Conservation (phyloP, 129 eudicot species). For the Logfia minima region DNA sequence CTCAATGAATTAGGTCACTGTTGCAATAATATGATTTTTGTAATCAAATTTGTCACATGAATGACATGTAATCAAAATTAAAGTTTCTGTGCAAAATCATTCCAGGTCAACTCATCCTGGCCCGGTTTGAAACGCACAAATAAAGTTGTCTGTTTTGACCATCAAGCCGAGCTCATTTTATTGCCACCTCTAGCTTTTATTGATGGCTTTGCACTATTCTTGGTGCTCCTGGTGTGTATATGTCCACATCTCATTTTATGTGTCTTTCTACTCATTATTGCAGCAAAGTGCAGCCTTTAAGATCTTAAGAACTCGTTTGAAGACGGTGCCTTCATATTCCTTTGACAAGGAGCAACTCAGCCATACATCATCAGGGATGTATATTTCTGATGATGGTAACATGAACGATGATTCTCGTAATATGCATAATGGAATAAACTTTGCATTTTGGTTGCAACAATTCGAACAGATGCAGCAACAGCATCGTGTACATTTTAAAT, state of each 20-base stretch:
- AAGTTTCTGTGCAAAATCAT: background rate
- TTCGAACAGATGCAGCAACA: conserved; percentile 76
- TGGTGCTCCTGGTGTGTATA: background rate
- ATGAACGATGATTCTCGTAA: conserved; percentile 35
- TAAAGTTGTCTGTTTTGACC: background rate
- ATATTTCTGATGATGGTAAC: conserved; percentile 53
- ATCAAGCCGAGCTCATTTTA: background rate
- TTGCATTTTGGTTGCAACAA: conserved; percentile 62
- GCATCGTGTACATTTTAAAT: conserved; percentile 63
- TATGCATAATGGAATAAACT: conserved; percentile 62
- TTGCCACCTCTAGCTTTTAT: background rate
- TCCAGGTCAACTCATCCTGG: background rate
- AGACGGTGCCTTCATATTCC: conserved; percentile 80
- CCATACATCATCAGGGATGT: conserved; percentile 44
- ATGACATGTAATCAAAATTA: background rate
- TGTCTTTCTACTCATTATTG: conserved; percentile 17
- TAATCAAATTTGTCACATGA: background rate
- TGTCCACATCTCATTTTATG: background rate
- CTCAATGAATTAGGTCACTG: background rate
- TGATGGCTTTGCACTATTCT: background rate
- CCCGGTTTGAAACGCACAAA: background rate
- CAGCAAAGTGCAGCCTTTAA: conserved; percentile 99
- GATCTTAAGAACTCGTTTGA: conserved; percentile 80
- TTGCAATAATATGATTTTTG: background rate
- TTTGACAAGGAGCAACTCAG: conserved; percentile 53